These are phyloP conservation scores for Parietichytrium sp. DNA, from an alignment of 108 stramenopile genomes.

Conservation along the genomic window DNA sequence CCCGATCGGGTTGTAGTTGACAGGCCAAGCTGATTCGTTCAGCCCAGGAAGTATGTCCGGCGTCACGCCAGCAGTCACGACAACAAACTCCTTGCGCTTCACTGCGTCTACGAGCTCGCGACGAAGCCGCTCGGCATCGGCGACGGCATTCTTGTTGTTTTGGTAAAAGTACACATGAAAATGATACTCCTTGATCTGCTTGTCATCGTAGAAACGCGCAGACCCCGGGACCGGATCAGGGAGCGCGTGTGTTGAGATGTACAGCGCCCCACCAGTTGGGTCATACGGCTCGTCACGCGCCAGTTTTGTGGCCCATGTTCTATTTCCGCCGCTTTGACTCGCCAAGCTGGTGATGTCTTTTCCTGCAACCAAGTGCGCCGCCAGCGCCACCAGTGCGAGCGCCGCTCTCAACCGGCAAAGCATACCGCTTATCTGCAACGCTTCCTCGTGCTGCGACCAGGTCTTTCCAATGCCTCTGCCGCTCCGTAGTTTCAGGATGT, in stretches of 20 bases:
- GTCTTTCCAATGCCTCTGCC: too few relatives aligned
- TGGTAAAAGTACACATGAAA: constrained; percentile 43
- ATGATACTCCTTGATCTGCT: background rate
- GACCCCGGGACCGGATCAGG: background rate
- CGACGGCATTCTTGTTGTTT: background rate
- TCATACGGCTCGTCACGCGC: background rate
- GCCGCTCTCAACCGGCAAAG: too few relatives aligned
- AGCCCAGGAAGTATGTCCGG: constrained; percentile 5
- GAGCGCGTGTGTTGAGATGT: background rate
- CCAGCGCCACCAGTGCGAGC: too few relatives aligned
- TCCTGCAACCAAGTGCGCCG: too few relatives aligned
- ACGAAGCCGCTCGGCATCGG: constrained; percentile 29
- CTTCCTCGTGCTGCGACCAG: too few relatives aligned
- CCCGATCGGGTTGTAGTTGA: constrained; percentile 18
- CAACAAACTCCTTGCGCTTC: background rate
- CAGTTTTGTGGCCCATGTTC: too few relatives aligned
- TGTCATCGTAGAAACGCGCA: background rate
- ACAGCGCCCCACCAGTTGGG: background rate
- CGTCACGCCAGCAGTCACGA: background rate
- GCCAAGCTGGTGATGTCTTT: too few relatives aligned
- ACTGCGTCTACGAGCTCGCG: constrained; percentile 21
- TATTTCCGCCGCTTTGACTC: too few relatives aligned
- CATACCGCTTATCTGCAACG: too few relatives aligned
- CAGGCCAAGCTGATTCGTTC: background rate
- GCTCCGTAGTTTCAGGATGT: too few relatives aligned